Percentiles rank a stretch among this genome's conserved stretches.
Conservation (phyloP, 352 stramenopile species). For the Globisporangium spinosum region DNA sequence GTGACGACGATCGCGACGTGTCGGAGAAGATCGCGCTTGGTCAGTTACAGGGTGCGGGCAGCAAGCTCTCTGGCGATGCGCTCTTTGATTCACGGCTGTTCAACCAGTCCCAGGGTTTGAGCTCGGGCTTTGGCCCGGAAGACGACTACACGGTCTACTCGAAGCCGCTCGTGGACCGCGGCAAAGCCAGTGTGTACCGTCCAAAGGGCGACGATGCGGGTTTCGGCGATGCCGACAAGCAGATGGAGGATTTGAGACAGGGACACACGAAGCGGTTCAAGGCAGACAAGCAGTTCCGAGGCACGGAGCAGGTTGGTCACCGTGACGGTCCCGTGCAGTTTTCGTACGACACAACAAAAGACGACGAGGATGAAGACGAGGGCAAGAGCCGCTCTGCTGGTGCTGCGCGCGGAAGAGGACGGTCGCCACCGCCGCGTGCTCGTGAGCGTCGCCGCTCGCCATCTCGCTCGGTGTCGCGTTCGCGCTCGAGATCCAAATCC, state of each 20-base stretch:
- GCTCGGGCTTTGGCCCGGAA: conserved; percentile 94
- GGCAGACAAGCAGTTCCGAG: conserved; percentile 87
- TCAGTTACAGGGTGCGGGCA: conserved; percentile 89
- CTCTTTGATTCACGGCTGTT: conserved; percentile 98
- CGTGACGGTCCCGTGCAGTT: conserved; percentile 87
- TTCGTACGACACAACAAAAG: conserved; percentile 56
- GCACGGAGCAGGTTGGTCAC: conserved; percentile 60
- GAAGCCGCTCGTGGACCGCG: conserved; percentile 94
- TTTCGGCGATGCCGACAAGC: conserved; percentile 75
- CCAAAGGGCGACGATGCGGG: conserved; percentile 88
- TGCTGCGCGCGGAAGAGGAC: conserved; percentile 7
- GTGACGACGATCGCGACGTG: conserved; percentile 95
- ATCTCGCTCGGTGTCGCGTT: conserved; percentile 94
- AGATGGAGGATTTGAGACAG: conserved; percentile 91
- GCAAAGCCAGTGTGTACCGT: conserved; percentile 87
- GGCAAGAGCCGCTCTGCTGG: not conserved
- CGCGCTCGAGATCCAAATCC: conserved; percentile 30
- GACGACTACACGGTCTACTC: conserved; percentile 99
- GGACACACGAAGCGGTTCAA: conserved; percentile 82
- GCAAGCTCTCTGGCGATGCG: conserved; percentile 75
- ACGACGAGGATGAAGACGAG: conserved; percentile 33
- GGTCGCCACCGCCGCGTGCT: conserved; percentile 15
- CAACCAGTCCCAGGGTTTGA: conserved; percentile 96
- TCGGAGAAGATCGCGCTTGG: conserved; percentile 99
- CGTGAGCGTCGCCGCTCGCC: conserved; percentile 72